Evolutionary conservation across 2,329 filamentous ascomycete genomes (phyloP), one percentile per base, ranked within the genome.

Genomic region (Curvularia eragrostidis): DNA sequence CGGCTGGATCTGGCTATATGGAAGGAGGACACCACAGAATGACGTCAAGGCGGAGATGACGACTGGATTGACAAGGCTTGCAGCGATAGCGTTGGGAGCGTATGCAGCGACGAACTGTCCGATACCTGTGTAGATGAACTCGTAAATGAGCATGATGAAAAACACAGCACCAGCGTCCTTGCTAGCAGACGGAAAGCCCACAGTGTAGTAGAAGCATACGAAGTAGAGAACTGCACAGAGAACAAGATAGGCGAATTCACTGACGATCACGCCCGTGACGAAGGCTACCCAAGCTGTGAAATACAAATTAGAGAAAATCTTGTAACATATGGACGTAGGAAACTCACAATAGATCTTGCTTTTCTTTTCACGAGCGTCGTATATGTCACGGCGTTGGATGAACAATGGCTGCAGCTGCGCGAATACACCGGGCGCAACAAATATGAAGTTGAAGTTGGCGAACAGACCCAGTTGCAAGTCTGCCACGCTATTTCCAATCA

Each of bases 221-320:
- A 81, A 91, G 63, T 87, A 83, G 10, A 91, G 68, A n/a, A 89
- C 73, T 3, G 82, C 85, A 3, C 85, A 84, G 7, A 91, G 54
- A 39, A 85, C 79, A 56, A 85, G 80, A 77, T 81, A 91, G 0
- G 88, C 88, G 1, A 91, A 79, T 70, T 92, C 89, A 46, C 89
- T 87, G 1, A 89, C 54, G 53, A 91, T 84, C 67, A 89, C 88
- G 64, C 86, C 84, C 2, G 88, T 78, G 69, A 91, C 83, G 74
- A 92, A 91, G 0, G 83, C 86, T 63, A 84, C 82, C 89, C 89
- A 91, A 46, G 42, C 42, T 46, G n/a, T 13, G n/a, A 26, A 12
- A 46, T 30, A 18, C 2, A 30, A 46, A 9, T 46, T 9, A 46
- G 42, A 5, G 24, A 2, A 18, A 46, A 13, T 3, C 4, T 13